Conservation (phyloP, 1,284 basidiomycete genomes). For the Microbotryum scabiosae region DNA sequence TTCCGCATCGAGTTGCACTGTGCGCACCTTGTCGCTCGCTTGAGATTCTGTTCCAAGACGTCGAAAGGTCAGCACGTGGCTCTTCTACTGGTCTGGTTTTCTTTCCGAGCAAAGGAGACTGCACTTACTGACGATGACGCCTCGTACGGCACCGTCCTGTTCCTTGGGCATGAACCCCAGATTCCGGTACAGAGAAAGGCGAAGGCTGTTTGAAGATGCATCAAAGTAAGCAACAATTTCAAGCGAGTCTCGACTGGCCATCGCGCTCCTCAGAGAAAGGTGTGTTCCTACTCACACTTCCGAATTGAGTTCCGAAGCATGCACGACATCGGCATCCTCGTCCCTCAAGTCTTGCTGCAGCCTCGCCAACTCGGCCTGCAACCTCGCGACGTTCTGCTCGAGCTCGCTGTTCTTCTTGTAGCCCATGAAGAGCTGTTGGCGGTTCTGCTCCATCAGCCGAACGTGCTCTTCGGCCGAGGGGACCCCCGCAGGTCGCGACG, state of each 20-base stretch:
- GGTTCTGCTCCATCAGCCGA: slow-evolving; percentile 10
- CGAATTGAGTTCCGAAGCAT: slow-evolving; percentile 16
- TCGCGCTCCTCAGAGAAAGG: not conserved
- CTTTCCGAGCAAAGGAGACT: not conserved
- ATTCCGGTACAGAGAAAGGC: slow-evolving; percentile 25
- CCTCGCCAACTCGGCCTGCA: slow-evolving; percentile 21
- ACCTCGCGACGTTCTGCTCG: slow-evolving; percentile 18
- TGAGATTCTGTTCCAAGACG: not conserved
- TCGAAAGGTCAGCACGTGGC: not conserved
- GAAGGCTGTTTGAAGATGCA: slow-evolving; percentile 3
- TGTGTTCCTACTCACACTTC: slow-evolving; percentile 18
- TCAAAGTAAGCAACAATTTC: not conserved
- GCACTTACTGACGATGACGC: slow-evolving; percentile 17
- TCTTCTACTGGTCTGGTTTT: not conserved
- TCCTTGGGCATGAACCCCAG: slow-evolving; percentile 28
- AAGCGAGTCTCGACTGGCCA: not conserved
- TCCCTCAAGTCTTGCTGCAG: slow-evolving; percentile 25
- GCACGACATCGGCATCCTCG: slow-evolving; percentile 22
- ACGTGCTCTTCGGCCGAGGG: slow-evolving; percentile 19
- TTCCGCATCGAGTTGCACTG: slow-evolving; percentile 15
- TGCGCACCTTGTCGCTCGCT: slow-evolving; percentile 12
- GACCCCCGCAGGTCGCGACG: slow-evolving; percentile 4
- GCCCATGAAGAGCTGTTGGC: not conserved
- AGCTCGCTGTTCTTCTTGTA: slow-evolving; percentile 26
- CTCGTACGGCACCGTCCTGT: slow-evolving; percentile 17